These are phyloP conservation scores for Kodamaea kakaduensis DNA, from an alignment of 805 yeast genomes.

Conservation along the genomic window DNA sequence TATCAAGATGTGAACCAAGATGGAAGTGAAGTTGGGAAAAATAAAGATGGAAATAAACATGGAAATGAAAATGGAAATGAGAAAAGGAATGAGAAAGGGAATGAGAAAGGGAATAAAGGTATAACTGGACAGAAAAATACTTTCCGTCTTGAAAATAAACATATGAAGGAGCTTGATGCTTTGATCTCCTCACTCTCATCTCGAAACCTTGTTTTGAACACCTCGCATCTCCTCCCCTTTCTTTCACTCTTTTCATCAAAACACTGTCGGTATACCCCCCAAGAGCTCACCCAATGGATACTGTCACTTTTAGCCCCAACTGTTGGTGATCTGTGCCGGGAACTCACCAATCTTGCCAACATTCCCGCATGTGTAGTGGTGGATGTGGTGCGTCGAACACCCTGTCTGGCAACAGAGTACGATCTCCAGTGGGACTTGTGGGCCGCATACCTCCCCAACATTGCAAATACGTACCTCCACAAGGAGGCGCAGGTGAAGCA, in stretches of 20 bases:
- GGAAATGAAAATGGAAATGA: not conserved
- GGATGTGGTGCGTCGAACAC: conserved; percentile 38
- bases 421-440: conserved; percentile 36
- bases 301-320: conserved; percentile 27
- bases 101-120: not conserved
- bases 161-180: not conserved
- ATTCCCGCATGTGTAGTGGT: conserved; percentile 38
- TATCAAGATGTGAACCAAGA: not conserved
- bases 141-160: not conserved
- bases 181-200: no score
- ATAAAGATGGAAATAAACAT: not conserved
- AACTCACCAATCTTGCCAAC: conserved; percentile 23
- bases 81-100: not conserved
- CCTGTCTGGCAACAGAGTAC: conserved; percentile 28
- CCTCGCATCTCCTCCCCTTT: no score
- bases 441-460: conserved; percentile 22
- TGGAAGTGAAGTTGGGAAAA: not conserved
- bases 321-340: conserved; percentile 30
- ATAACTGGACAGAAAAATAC: not conserved
- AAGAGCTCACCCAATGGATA: conserved; percentile 24
- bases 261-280: conserved; percentile 6
- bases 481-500: conserved; percentile 17
- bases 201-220: no score
- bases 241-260: no score
- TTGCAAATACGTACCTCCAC: conserved; percentile 20